Base-by-base conservation (phyloP, 1,284 basidiomycete genomes). In the Leccinum subrobustum region DNA sequence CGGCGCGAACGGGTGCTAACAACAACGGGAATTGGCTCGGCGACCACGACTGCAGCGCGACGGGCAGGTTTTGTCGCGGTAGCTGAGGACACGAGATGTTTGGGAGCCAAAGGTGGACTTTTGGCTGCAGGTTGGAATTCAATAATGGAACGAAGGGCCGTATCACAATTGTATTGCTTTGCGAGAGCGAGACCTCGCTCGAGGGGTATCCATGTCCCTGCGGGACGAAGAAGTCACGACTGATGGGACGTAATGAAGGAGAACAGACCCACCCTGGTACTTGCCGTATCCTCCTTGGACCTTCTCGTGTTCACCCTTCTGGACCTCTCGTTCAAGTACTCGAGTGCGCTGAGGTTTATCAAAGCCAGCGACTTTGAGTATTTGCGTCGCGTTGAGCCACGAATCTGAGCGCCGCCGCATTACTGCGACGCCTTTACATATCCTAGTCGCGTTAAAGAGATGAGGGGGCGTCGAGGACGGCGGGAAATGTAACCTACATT, bases 211-310 rank as follows among this genome's bases (percentile, higher is more conserved):
- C 97, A 99, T 39, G 97, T 99, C 18, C 97, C 96, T 98, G 69
- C 25, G 57, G 31, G 25, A n/a, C 9, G 44, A 42, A 50, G 53
- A 44, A n/a, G 25, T 62, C n/a, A 18, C 31, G 39, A n/a, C 7
- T 9, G 47, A 23, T 12, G 35, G n/a, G 23, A 27, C 7, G 50
- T 35, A 7, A 50, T 6, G 50, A 53, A 60, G 9, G 37, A 61
- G 57, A 52, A 23, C 61, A 52, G 25, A 74, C 86, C 64, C 63
- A 96, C 96, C 97, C 83, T 99, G 97, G 76, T 98, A 99, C 78
- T 99, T 99, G 67, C 97, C 97, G 76, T 99, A 99, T 0, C 97
- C 97, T 37, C 97, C 97, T 75, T 99, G 97, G 1, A 99, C 95
- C 76, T 99, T 99, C 78, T 99, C 97, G 76, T 99, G 97, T 67